A percentile compares a stretch with the other conserved stretches of the same genome.
phyloP scores from a whole-genome alignment of 768 basidiomycete genomes.

The Epithele typhae region DNA sequence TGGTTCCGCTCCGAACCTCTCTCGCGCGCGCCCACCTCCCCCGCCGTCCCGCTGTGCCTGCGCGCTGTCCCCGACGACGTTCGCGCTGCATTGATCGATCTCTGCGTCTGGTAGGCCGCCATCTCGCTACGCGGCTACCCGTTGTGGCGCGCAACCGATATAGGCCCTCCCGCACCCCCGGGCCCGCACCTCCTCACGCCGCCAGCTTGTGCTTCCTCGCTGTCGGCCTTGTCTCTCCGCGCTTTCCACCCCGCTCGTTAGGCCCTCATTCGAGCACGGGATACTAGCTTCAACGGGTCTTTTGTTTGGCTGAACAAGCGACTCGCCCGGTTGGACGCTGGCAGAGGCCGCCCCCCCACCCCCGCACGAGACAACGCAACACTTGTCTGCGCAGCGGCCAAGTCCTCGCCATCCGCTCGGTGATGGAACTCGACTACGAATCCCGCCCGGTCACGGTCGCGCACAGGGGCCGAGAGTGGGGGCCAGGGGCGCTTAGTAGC shows the following conservation, averaged over 20 bases:
- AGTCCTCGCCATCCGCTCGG: not conserved
- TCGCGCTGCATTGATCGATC: too few relatives aligned
- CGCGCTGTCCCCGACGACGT: too few relatives aligned
- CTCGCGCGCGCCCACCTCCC: too few relatives aligned
- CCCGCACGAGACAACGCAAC: not conserved
- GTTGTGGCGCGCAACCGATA: slow-evolving; percentile 12
- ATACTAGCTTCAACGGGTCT: slow-evolving; percentile 18
- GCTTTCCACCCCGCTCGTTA: not conserved
- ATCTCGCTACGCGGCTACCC: too few relatives aligned
- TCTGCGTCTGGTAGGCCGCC: too few relatives aligned
- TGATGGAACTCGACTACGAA: slow-evolving; percentile 24
- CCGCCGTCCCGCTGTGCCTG: too few relatives aligned
- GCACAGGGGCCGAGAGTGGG: slow-evolving; percentile 23
- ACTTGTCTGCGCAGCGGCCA: slow-evolving; percentile 2
- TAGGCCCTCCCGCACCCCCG: slow-evolving; percentile 13
- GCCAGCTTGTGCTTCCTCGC: not conserved
- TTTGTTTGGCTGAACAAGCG: slow-evolving; percentile 20
- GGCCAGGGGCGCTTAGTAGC: slow-evolving; percentile 11
- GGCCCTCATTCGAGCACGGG: slow-evolving; percentile 3
- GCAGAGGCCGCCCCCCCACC: slow-evolving; percentile 1
- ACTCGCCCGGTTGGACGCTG: slow-evolving; percentile 11
- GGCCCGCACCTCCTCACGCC: slow-evolving; percentile 2
- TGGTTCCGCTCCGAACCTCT: too few relatives aligned
- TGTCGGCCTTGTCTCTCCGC: too few relatives aligned
- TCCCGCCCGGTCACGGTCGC: slow-evolving; percentile 20